Conservation (phyloP, 768 basidiomycete genomes). For the Termitomyces sp. region DNA sequence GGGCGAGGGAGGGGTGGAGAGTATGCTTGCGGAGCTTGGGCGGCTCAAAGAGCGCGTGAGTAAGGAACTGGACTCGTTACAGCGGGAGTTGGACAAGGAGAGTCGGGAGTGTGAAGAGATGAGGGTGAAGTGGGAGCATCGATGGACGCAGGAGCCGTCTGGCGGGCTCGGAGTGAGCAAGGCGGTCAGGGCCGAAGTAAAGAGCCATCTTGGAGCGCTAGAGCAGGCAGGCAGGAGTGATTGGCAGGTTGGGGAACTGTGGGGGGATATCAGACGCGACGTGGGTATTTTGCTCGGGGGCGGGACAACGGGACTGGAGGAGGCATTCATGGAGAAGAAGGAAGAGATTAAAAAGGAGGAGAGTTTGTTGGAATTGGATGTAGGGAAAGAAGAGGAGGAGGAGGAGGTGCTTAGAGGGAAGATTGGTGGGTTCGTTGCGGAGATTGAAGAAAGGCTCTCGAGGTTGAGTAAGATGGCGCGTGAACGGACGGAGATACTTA, state of each 20-base stretch:
- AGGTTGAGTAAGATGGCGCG: constrained; percentile 76
- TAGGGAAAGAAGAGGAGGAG: constrained; percentile 56
- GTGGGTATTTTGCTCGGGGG: constrained; percentile 45
- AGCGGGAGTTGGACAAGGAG: constrained; percentile 73
- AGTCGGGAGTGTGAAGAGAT: constrained; percentile 82
- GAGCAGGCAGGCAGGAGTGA: constrained; percentile 79
- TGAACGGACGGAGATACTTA: constrained; percentile 82
- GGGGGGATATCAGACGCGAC: constrained; percentile 65
- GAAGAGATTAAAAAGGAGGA: constrained; percentile 33
- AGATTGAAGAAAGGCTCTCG: constrained; percentile 75
- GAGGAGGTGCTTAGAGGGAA: constrained; percentile 65
- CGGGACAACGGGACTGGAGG: constrained; percentile 42
- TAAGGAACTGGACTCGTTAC: constrained; percentile 54
- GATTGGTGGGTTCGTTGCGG: constrained; percentile 58
- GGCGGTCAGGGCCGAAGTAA: constrained; percentile 69
- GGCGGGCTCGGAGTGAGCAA: constrained; percentile 55
- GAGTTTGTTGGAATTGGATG: constrained; percentile 61
- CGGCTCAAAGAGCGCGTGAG: constrained; percentile 53
- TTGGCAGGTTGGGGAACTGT: constrained; percentile 63
- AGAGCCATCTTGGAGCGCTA: constrained; percentile 63
- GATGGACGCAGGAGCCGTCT: constrained; percentile 84
- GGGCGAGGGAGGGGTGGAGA: constrained; percentile 61
- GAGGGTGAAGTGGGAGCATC: constrained; percentile 81
- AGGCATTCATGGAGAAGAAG: constrained; percentile 38
- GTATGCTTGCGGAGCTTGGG: constrained; percentile 51